A percentile compares a stretch with the other conserved stretches of the same genome.
Conservation (phyloP, 768 basidiomycete genomes). For the Psilocybe cubensis region DNA sequence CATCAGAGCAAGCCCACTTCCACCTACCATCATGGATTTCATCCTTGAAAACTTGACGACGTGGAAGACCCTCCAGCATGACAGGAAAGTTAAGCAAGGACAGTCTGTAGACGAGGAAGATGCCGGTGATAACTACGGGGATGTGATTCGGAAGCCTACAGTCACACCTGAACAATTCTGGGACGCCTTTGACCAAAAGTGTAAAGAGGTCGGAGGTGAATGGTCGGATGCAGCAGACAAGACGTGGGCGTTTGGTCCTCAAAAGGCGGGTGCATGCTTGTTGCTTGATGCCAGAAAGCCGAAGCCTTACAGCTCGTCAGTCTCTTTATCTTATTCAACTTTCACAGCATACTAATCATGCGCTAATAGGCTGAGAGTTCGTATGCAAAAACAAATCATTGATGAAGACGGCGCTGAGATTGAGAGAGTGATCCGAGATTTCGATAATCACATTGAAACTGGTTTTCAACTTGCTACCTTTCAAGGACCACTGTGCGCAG, state of each 20-base stretch:
- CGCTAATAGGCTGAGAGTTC: slow-evolving; percentile 51
- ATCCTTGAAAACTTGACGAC: slow-evolving; percentile 71
- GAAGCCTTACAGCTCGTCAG: slow-evolving; percentile 57
- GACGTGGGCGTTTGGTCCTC: slow-evolving; percentile 94
- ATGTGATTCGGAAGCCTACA: slow-evolving; percentile 62
- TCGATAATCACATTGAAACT: slow-evolving; percentile 85
- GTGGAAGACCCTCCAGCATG: slow-evolving; percentile 62
- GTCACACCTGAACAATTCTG: slow-evolving; percentile 83
- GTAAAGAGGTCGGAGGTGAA: slow-evolving; percentile 77
- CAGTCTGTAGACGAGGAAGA: slow-evolving; percentile 34
- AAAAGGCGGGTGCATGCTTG: slow-evolving; percentile 83
- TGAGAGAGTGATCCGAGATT: slow-evolving; percentile 49
- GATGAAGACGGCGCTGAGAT: slow-evolving; percentile 32
- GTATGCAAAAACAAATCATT: slow-evolving; percentile 44
- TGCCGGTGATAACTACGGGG: slow-evolving; percentile 55
- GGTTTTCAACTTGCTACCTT: slow-evolving; percentile 95
- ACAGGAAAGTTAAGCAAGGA: slow-evolving; percentile 37
- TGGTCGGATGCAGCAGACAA: slow-evolving; percentile 75
- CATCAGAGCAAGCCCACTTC: slow-evolving; percentile 83
- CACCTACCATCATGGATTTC: slow-evolving; percentile 71
- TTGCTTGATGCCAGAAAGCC: slow-evolving; percentile 73
- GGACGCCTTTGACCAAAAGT: slow-evolving; percentile 65
- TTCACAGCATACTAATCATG: slow-evolving; percentile 3
- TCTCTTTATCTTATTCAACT: slow-evolving; percentile 17
- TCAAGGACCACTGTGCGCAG: slow-evolving; percentile 93